A percentile compares a stretch with the other conserved stretches of the same genome.
These are phyloP conservation scores for Incumbomyces delicatus DNA, from an alignment of 2,329 filamentous ascomycete genomes.

Conservation along the genomic window DNA sequence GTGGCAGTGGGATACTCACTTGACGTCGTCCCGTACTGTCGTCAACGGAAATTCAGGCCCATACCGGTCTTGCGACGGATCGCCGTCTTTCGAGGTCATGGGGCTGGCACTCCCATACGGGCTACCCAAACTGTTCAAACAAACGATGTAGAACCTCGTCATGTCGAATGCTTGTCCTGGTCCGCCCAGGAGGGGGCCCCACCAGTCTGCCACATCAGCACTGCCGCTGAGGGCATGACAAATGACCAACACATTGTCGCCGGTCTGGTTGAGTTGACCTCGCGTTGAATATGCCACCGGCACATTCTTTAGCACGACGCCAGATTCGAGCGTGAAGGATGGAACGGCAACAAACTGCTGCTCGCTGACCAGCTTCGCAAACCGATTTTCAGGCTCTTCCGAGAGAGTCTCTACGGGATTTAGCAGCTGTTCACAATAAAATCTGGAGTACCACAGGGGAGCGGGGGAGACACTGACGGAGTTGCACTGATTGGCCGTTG, in stretches of 20 bases:
- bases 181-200: conserved; percentile 45
- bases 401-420: conserved; percentile 46
- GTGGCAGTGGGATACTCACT: conserved; percentile 51
- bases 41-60: conserved; percentile 94
- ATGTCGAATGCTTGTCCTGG: conserved; percentile 45
- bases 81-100: conserved; percentile 71
- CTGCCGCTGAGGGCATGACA: conserved; percentile 46
- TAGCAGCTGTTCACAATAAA: conserved; percentile 34
- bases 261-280: conserved; percentile 45
- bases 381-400: conserved; percentile 83
- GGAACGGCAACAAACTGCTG: conserved; percentile 81
- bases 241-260: conserved; percentile 57
- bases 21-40: conserved; percentile 90
- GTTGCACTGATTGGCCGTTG: conserved; percentile 4
- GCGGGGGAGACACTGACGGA: conserved; percentile 30
- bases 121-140: conserved; percentile 45
- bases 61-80: conserved; percentile 64
- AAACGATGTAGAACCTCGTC: conserved; percentile 45
- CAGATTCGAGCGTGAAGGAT: conserved; percentile 85
- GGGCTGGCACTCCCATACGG: conserved; percentile 47
- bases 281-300: conserved; percentile 56
- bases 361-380: conserved; percentile 72
- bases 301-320: conserved; percentile 68
- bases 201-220: conserved; percentile 48
- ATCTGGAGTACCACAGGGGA: background rate